Evolutionary conservation across 2,329 filamentous ascomycete species (phyloP).

Genomic region (Aspergillus sp.): DNA sequence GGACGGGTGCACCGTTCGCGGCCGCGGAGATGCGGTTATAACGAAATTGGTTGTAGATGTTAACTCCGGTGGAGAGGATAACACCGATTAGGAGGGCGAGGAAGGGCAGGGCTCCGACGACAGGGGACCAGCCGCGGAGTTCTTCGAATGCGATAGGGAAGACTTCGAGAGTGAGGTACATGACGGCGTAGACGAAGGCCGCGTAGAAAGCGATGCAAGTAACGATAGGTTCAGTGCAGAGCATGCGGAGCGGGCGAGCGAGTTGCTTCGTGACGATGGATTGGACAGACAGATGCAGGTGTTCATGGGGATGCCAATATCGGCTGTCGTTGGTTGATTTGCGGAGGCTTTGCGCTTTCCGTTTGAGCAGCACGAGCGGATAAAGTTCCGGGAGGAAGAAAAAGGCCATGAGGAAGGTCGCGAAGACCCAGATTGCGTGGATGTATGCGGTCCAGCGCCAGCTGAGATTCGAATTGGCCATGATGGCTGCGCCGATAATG

Average conservation of each 20-base stretch:
- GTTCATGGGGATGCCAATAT: conserved; percentile 50
- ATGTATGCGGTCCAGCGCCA: conserved; percentile 44
- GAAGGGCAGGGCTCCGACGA: conserved; percentile 47
- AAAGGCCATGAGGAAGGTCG: conserved; percentile 24
- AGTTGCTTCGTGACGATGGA: conserved; percentile 48
- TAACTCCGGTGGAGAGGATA: conserved; percentile 42
- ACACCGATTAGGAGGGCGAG: conserved; percentile 49
- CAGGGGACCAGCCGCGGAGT: conserved; percentile 38
- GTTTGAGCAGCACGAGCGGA: conserved; percentile 41
- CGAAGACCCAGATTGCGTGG: conserved; percentile 42
- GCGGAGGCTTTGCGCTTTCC: conserved; percentile 41
- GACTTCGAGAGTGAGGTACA: conserved; percentile 51
- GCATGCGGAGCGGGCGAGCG: conserved; percentile 46
- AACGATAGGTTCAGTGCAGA: conserved; percentile 52
- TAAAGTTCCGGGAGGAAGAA: conserved; percentile 44
- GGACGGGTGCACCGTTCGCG: conserved; percentile 35
- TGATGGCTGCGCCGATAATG: conserved; percentile 44
- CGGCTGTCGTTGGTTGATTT: conserved; percentile 42
- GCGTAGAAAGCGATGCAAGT: conserved; percentile 48
- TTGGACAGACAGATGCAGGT: conserved; percentile 41
- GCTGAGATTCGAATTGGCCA: conserved; percentile 27
- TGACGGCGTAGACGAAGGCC: conserved; percentile 50
- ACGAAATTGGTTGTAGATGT: conserved; percentile 44
- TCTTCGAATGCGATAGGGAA: conserved; percentile 52
- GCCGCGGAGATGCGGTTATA: conserved; percentile 38